Percentiles rank a stretch among this genome's conserved stretches.
Evolutionary conservation across 75 land plant species (phyloP).

Genomic region (Pinus taeda): DNA sequence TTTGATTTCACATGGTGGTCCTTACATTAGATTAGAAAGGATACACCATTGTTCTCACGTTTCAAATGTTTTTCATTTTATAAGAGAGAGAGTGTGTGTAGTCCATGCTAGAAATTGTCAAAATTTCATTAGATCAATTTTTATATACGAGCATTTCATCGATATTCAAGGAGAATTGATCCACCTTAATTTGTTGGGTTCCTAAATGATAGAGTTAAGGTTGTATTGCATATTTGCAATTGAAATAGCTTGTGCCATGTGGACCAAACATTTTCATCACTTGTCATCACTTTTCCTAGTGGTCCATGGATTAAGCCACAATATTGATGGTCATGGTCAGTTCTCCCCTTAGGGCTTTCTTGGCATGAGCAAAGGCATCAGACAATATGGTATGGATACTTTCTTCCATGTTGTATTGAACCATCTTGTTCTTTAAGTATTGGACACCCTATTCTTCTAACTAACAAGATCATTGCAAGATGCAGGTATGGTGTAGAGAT

Average conservation of each 20-base stretch:
- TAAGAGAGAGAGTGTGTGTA: no score
- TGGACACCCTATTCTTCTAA: not conserved
- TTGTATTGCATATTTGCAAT: conserved; percentile 37
- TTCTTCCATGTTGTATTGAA: not conserved
- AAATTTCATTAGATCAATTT: no score
- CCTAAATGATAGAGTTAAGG: no score
- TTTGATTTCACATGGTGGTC: no score
- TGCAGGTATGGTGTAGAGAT: conserved; percentile 75
- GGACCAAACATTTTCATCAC: conserved; percentile 88
- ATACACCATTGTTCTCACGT: no score
- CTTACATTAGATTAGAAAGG: no score
- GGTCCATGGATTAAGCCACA: conserved; percentile 88
- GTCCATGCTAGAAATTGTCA: no score
- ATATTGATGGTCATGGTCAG: conserved; percentile 99
- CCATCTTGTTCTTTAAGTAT: not conserved
- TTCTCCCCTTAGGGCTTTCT: conserved; percentile 74
- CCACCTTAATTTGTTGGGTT: no score
- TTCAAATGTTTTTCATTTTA: no score
- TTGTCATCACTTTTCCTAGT: conserved; percentile 61
- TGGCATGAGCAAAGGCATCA: conserved; percentile 83
- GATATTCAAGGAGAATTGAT: no score
- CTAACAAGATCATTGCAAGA: no score
- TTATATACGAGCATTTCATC: no score
- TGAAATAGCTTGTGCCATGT: conserved; percentile 83
- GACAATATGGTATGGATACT: conserved; percentile 66